These are phyloP conservation scores for Golubevia pallescens DNA, from an alignment of 1,284 basidiomycete genomes.

Conservation along the genomic window DNA sequence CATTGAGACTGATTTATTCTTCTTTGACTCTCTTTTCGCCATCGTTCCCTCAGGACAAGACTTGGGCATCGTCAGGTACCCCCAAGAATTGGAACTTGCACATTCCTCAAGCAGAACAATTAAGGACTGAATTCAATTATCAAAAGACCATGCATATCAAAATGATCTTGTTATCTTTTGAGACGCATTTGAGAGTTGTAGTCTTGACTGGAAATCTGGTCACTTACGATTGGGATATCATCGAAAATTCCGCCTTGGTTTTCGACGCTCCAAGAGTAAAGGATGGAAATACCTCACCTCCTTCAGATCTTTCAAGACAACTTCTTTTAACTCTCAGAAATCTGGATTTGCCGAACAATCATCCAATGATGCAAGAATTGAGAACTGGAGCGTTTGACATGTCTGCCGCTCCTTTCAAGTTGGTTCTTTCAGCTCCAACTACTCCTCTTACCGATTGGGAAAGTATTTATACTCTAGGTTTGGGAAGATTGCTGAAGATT, in stretches of 20 bases:
- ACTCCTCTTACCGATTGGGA: constrained; percentile 32
- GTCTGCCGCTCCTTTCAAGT: neutral
- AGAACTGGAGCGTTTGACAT: neutral
- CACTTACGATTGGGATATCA: constrained; percentile 48
- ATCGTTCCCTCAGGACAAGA: too few relatives aligned
- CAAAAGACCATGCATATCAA: neutral
- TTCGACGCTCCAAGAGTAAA: constrained; percentile 4
- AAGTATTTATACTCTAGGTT: constrained; percentile 35
- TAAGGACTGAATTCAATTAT: neutral
- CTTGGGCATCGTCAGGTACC: too few relatives aligned
- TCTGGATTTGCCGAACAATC: neutral
- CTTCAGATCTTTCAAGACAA: neutral
- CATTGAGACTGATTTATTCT: too few relatives aligned
- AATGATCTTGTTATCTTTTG: neutral
- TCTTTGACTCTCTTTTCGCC: constrained; percentile 5
- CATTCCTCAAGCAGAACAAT: neutral
- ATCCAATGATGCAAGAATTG: neutral
- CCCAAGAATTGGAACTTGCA: constrained; percentile 15
- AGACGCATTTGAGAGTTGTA: constrained; percentile 1
- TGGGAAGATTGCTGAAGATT: constrained; percentile 39
- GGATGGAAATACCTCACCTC: neutral
- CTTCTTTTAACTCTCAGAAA: neutral
- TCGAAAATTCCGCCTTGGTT: constrained; percentile 42
- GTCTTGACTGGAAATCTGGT: constrained; percentile 52
- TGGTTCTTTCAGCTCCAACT: neutral